Conservation (phyloP, 371 early-diverging fungal species). For the Lichtheimia hyalospora region DNA sequence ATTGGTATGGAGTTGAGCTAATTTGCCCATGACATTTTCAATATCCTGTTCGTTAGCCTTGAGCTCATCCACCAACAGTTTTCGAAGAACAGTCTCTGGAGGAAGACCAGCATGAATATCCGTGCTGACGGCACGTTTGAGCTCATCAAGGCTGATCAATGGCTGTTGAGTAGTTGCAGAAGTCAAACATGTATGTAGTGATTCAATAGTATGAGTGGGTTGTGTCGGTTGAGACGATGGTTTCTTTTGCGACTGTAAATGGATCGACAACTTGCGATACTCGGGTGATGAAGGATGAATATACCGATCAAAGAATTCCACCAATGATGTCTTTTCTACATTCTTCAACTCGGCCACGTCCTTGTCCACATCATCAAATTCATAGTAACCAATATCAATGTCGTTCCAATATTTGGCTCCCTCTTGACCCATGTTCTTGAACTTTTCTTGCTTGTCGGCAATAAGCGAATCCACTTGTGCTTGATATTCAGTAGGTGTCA, state of each 20-base stretch:
- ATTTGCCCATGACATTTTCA: slow-evolving; percentile 19
- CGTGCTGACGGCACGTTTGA: slow-evolving; percentile 10
- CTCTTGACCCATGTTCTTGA: slow-evolving; percentile 83
- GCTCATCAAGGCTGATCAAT: slow-evolving; percentile 14
- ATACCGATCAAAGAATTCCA: slow-evolving; percentile 57
- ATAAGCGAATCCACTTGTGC: slow-evolving; percentile 74
- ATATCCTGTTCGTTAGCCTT: slow-evolving; percentile 21
- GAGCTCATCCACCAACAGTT: slow-evolving; percentile 19
- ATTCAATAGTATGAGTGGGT: slow-evolving; percentile 21
- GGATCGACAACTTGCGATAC: slow-evolving; percentile 67
- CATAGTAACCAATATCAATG: slow-evolving; percentile 77
- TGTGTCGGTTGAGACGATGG: slow-evolving; percentile 7
- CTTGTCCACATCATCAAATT: slow-evolving; percentile 69
- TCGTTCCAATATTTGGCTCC: slow-evolving; percentile 74
- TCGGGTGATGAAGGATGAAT: slow-evolving; percentile 56
- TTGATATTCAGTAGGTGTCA: slow-evolving; percentile 73
- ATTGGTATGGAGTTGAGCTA: slow-evolving; percentile 4
- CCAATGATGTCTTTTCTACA: slow-evolving; percentile 46
- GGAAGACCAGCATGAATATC: slow-evolving; percentile 19
- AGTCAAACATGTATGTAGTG: slow-evolving; percentile 11
- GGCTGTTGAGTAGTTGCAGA: slow-evolving; percentile 2
- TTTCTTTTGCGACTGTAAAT: slow-evolving; percentile 60
- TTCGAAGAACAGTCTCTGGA: slow-evolving; percentile 10
- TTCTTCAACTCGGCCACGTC: slow-evolving; percentile 58
- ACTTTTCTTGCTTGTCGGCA: slow-evolving; percentile 72